Base-by-base conservation (phyloP, 169 alveolate genomes). In the Plasmodium vinckei region DNA sequence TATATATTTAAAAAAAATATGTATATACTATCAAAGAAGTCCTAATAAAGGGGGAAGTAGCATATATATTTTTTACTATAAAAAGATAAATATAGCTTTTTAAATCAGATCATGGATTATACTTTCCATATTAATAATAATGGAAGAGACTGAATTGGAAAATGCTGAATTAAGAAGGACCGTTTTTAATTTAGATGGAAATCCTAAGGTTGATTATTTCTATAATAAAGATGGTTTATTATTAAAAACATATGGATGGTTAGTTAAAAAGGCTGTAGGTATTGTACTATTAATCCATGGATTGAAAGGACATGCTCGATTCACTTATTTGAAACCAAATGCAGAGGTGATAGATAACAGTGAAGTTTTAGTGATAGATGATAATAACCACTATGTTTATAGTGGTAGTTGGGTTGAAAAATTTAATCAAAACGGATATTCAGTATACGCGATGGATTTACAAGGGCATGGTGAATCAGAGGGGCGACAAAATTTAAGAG, bases 401-500 rank as follows among this genome's bases (percentile, higher is more conserved):
- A 89, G 89, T 47, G 91, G 92, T 17, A 84, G 94, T 53, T 92
- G 88, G 87, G 33, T 92, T 17, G 87, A 92, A 27, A 72, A 69
- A 54, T 61, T 92, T n/a, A 92, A 92, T 63, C 51, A 89, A 9
- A 60, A 87, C 21, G 94, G 93, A 4, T 92, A 73, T 79, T 73
- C 88, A 7, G 92, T 87, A 25, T 92, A 89, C 46, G 93, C 91
- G 0, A 60, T 92, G 17, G 95, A 92, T 71, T 92, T 64, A 42
- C 94, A 92, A 71, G 88, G 93, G 3, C 93, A 89, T 27, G 95
- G 95, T 10, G 46, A 87, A 73, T 92, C 95, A n/a, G 93, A 90
- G 44, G 93, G 93, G 3, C 23, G 75, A 42, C 0, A 25, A 39
- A 92, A 75, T 51, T 49, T 54, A 69, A 82, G 93, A 39, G 79